Conservation (phyloP, 495 filamentous ascomycete genomes). For the Daldinia grandis region DNA sequence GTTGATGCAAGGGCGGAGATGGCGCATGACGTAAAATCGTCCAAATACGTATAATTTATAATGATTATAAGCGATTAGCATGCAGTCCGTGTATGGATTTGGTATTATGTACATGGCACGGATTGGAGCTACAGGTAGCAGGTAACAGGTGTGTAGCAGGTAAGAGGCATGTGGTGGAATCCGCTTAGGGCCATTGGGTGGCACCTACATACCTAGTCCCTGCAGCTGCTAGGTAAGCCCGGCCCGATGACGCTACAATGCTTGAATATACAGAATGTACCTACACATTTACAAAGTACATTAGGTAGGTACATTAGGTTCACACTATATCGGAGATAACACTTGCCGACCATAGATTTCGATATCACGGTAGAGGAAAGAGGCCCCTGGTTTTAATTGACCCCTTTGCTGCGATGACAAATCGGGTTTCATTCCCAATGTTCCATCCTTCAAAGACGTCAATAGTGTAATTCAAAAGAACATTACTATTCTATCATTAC, state of each 20-base stretch:
- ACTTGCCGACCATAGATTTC: constrained; percentile 10
- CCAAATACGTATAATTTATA: neutral
- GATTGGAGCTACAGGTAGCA: neutral
- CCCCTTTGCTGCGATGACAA: constrained; percentile 17
- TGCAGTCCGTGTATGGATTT: neutral
- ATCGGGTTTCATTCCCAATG: constrained; percentile 12
- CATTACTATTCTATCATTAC: constrained; percentile 7
- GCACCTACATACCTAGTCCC: neutral
- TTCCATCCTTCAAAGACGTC: constrained; percentile 1
- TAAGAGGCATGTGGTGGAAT: constrained; percentile 17
- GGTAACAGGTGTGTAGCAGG: too few relatives aligned
- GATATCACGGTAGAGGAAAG: neutral
- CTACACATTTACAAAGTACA: neutral
- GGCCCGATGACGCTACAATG: constrained; percentile 27
- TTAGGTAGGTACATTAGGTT: neutral
- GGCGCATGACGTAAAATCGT: constrained; percentile 28
- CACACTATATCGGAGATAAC: neutral
- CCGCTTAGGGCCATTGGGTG: constrained; percentile 23
- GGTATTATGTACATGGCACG: neutral
- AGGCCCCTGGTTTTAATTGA: constrained; percentile 16
- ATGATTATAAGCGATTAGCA: neutral
- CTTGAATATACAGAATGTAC: neutral
- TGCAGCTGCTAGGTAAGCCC: constrained; percentile 14
- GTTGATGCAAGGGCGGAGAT: constrained; percentile 26
- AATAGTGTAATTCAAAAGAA: constrained; percentile 3